These are phyloP conservation scores for Royoungia palumana DNA, from an alignment of 768 basidiomycete genomes.

Conservation along the genomic window DNA sequence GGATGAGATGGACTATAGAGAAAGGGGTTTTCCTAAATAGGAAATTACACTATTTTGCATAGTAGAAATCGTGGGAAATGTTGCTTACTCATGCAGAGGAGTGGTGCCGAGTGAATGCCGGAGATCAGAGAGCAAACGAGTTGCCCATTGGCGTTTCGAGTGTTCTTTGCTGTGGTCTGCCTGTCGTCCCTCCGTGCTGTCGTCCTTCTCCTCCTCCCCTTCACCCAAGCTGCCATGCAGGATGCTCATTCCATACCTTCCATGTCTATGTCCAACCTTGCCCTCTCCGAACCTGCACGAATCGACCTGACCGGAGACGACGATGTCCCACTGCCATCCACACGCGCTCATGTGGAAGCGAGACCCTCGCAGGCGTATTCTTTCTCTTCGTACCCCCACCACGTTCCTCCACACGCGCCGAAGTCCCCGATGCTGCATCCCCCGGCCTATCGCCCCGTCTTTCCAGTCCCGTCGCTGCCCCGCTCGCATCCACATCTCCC, in stretches of 20 bases:
- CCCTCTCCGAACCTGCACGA: constrained; percentile 45
- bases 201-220: constrained; percentile 1
- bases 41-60: constrained; percentile 13
- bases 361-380: constrained; percentile 37
- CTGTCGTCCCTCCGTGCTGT: background rate
- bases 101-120: constrained; percentile 25
- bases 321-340: constrained; percentile 39
- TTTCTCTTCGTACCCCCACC: constrained; percentile 22
- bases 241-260: constrained; percentile 27
- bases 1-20: constrained; percentile 13
- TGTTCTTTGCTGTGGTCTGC: constrained; percentile 16
- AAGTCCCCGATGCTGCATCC: constrained; percentile 19
- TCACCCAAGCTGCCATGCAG: constrained; percentile 15
- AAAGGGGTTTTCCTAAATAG: constrained; percentile 16
- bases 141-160: constrained; percentile 10
- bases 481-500: constrained; percentile 20
- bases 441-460: constrained; percentile 47
- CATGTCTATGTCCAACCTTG: constrained; percentile 35
- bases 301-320: constrained; percentile 75
- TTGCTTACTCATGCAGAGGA: constrained; percentile 22
- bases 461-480: constrained; percentile 42
- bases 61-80: constrained; percentile 16
- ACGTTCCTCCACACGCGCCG: constrained; percentile 26
- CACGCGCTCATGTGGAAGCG: constrained; percentile 33
- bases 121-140: constrained; percentile 21